phyloP scores from a whole-genome alignment of 1,139 yeast species.

The Yamadazyma kanchanaburiensis region DNA sequence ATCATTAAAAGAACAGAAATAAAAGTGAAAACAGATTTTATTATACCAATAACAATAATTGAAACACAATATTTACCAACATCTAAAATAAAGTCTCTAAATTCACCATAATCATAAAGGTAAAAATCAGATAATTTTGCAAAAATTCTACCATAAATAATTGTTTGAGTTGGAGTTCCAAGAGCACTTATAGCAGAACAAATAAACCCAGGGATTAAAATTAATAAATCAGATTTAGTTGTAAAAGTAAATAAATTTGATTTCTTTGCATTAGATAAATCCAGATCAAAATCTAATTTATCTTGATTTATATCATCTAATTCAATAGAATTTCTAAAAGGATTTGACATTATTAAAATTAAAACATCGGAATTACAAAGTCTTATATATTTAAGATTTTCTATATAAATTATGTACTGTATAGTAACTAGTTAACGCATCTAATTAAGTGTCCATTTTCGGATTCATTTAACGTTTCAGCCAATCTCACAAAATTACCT shows the following conservation, averaged over 20 bases:
- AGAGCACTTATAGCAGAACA: slow-evolving; percentile 40
- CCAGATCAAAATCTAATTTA: slow-evolving; percentile 4
- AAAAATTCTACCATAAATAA: slow-evolving; percentile 66
- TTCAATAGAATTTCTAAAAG: slow-evolving; percentile 4
- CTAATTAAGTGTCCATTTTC: slow-evolving; percentile 7
- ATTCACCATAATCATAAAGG: slow-evolving; percentile 20
- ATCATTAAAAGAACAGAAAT: slow-evolving; percentile 61
- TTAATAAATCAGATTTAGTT: slow-evolving; percentile 19
- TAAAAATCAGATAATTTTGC: slow-evolving; percentile 41
- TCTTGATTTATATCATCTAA: slow-evolving; percentile 3
- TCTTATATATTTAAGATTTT: no score
- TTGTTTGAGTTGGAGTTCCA: slow-evolving; percentile 61
- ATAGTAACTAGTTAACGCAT: no score
- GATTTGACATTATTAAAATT: slow-evolving; percentile 1
- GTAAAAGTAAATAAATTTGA: slow-evolving; percentile 27
- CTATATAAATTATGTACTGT: no score
- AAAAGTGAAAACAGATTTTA: slow-evolving; percentile 51
- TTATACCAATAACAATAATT: slow-evolving; percentile 56
- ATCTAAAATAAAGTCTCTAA: slow-evolving; percentile 35
- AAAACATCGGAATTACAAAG: neutral
- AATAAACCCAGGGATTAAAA: slow-evolving; percentile 19
- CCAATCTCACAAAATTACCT: slow-evolving; percentile 11
- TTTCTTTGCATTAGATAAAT: slow-evolving; percentile 4
- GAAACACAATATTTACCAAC: slow-evolving; percentile 50
- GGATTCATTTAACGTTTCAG: slow-evolving; percentile 11